Conservation (phyloP, 2,329 filamentous ascomycete genomes). For the Teratosphaeria zuluensis region DNA sequence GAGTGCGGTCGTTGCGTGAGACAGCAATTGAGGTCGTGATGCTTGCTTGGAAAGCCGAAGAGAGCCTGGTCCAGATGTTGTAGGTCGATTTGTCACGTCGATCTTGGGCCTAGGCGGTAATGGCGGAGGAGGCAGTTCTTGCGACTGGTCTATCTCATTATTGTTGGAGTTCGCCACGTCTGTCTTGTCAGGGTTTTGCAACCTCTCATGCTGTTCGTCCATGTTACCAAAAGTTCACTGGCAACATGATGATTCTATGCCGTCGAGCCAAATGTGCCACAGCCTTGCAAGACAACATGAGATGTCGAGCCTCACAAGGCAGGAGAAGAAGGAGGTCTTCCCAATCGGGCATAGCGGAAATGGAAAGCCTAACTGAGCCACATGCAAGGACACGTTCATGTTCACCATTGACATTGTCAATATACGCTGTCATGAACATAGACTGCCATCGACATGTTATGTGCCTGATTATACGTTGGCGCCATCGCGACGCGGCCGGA, state of each 20-base stretch:
- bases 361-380: background rate
- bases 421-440: background rate
- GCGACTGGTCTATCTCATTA: conserved; percentile 11
- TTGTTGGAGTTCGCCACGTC: background rate
- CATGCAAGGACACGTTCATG: background rate
- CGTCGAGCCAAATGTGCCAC: background rate
- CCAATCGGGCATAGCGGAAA: background rate
- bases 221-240: too few relatives aligned
- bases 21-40: conserved; percentile 36
- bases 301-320: background rate
- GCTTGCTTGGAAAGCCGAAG: conserved; percentile 26
- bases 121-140: conserved; percentile 27
- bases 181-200: background rate
- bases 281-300: too few relatives aligned
- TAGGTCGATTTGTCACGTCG: conserved; percentile 3
- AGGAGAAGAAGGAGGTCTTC: background rate
- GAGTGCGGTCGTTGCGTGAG: conserved; percentile 73
- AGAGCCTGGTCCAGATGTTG: conserved; percentile 13
- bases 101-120: conserved; percentile 24
- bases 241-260: too few relatives aligned
- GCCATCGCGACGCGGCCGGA: background rate
- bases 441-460: background rate
- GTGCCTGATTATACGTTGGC: background rate
- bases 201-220: background rate
- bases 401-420: background rate